Conservation (phyloP, 306 rosid species). For the Heteromeles arbutifolia region DNA sequence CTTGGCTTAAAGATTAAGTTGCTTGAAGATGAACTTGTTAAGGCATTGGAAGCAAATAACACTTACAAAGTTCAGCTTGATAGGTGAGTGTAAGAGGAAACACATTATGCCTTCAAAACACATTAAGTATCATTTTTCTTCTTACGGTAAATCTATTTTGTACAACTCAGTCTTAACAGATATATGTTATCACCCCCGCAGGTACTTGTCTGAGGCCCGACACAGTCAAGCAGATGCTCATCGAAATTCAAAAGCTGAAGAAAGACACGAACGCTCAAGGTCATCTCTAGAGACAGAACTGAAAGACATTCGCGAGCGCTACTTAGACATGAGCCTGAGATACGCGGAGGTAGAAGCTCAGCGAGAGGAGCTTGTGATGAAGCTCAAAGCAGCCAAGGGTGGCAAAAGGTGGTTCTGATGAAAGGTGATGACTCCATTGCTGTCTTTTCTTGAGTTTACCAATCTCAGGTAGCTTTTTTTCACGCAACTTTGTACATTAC, state of each 20-base stretch:
- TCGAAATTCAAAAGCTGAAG: conserved; percentile 41
- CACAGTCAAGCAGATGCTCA: conserved; percentile 29
- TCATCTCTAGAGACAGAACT: conserved; percentile 77
- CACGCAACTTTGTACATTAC: conserved; percentile 12
- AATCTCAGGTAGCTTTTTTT: conserved; percentile 27
- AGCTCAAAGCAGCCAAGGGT: conserved; percentile 46
- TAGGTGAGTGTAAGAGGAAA: conserved; percentile 39
- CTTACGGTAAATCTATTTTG: not conserved
- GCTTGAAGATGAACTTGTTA: conserved; percentile 53
- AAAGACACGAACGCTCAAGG: conserved; percentile 47
- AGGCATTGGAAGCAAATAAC: conserved; percentile 54
- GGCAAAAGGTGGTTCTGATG: conserved; percentile 63
- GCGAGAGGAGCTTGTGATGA: conserved; percentile 95
- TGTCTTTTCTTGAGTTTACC: conserved; percentile 18
- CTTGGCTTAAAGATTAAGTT: conserved; percentile 42
- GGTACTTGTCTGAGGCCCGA: conserved; percentile 38
- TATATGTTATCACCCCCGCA: conserved; percentile 15
- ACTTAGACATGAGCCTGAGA: conserved; percentile 81
- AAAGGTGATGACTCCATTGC: conserved; percentile 2
- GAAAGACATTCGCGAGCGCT: conserved; percentile 76
- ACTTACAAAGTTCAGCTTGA: conserved; percentile 49
- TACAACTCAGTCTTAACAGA: not conserved
- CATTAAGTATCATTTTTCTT: not conserved
- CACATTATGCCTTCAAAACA: conserved; percentile 10
- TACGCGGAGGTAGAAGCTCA: conserved; percentile 87